Percentiles rank a stretch among this genome's conserved stretches.
Conservation (phyloP, 2,329 filamentous ascomycete species). For the Cladophialophora bantiana region DNA sequence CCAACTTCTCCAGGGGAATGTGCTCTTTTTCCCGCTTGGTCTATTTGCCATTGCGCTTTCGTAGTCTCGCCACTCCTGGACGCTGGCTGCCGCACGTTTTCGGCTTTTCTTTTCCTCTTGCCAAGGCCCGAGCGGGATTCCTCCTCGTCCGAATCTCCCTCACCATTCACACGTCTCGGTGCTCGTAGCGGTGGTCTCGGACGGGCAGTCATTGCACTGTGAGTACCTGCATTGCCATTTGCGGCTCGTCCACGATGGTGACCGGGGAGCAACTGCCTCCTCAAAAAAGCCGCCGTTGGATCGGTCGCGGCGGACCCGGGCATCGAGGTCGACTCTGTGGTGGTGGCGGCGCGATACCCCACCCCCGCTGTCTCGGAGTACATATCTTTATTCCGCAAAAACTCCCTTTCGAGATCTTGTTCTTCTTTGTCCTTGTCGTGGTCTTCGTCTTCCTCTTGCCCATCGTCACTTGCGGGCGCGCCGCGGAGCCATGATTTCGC, state of each 20-base stretch:
- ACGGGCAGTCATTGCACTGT: conserved; percentile 14
- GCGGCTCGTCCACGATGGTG: not conserved
- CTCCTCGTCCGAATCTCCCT: conserved; percentile 15
- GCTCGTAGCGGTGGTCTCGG: conserved; percentile 7
- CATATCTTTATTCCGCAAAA: conserved; percentile 10
- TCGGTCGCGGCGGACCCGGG: conserved; percentile 8
- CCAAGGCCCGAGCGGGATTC: conserved; percentile 19
- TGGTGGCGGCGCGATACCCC: conserved; percentile 17
- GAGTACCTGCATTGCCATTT: not conserved
- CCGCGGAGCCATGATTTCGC: conserved; percentile 33
- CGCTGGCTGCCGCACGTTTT: not conserved
- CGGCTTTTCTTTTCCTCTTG: not conserved
- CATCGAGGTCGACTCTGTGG: not conserved
- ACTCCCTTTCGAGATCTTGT: conserved; percentile 18
- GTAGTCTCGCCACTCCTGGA: not conserved
- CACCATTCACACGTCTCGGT: not conserved
- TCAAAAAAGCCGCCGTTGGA: conserved; percentile 30
- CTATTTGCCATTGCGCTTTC: not conserved
- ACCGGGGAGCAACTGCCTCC: conserved; percentile 30
- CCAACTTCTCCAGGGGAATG: not conserved
- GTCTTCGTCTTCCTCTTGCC: not conserved
- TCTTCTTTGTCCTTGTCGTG: conserved; percentile 18
- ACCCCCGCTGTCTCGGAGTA: conserved; percentile 32
- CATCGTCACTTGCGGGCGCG: not conserved
- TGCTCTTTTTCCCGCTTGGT: not conserved